Base-by-base conservation (phyloP, 2,329 filamentous ascomycete genomes). In the Trichoderma sp. region DNA sequence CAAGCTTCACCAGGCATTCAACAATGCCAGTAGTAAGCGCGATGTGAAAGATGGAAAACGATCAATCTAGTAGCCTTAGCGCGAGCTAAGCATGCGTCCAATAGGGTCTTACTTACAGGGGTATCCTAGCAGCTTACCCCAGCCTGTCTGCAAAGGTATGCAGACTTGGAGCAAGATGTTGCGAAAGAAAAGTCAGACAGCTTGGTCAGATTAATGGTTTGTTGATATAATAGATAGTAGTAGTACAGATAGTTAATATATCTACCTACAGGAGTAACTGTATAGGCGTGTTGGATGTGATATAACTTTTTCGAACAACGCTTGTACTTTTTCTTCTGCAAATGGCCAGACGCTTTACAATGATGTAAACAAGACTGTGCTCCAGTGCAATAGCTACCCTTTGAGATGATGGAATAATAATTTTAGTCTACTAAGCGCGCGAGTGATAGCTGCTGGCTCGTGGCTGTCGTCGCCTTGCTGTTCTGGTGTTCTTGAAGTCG, bases 351-450 rank as follows among this genome's bases (percentile, higher is more conserved):
- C 7, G 46, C 46, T 49, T 24, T 49, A 11, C 21, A n/a, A 24
- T 24, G 13, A 24, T 10, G 8, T 13, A 13, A 24, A 21, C 11
- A 49, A 2, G 4, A 24, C n/a, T 49, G 3, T 10, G 11, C 46
- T 49, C n/a, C 11, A 49, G 11, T 24, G 28, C 49, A 52, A 24
- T 28, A 34, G 32, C 43, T 46, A 66, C 24, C 43, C 59, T 39
- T 32, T 56, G 1, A 66, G 37, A 43, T 66, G 63, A 58, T 58
- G 24, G 3, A 56, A 49, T 26, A 66, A 49, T n/a, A 43, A 26
- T 5, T 43, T 66, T 13, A 66, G 34, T 28, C 63, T 37, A 58
- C 37, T 43, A 24, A 66, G 37, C n/a, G 63, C 63, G 18, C 63
- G 51, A 34, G 30, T 34, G 30, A 58, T 32, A 14, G 49, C 34